Conservation (phyloP, 2,329 filamentous ascomycete species). For the Esteya vermicola region DNA sequence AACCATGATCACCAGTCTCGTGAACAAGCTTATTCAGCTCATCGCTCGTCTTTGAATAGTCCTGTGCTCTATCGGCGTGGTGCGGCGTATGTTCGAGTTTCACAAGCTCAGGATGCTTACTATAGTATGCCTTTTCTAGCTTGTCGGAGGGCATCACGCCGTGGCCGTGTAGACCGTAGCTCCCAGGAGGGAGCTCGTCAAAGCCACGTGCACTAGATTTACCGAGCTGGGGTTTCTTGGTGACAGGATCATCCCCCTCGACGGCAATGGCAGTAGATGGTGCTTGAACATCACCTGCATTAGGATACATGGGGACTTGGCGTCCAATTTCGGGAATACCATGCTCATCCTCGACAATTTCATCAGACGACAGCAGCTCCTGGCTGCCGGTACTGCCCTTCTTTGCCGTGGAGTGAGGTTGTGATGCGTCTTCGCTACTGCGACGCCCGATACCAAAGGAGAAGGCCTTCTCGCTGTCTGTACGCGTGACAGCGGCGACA, state of each 20-base stretch:
- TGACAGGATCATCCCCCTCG: slow-evolving; percentile 17
- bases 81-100: slow-evolving; percentile 56
- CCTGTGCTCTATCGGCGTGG: slow-evolving; percentile 41
- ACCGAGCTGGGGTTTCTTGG: slow-evolving; percentile 47
- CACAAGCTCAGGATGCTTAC: slow-evolving; percentile 73
- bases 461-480: slow-evolving; percentile 76
- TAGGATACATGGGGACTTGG: slow-evolving; percentile 84
- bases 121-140: slow-evolving; percentile 83
- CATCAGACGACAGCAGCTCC: slow-evolving; percentile 26
- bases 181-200: slow-evolving; percentile 61
- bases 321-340: slow-evolving; percentile 88
- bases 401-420: slow-evolving; percentile 42
- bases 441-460: slow-evolving; percentile 70
- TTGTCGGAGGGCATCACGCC: slow-evolving; percentile 62
- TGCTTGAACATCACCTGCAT: slow-evolving; percentile 90
- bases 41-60: slow-evolving; percentile 78
- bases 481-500: slow-evolving; percentile 74
- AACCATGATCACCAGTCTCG: slow-evolving; percentile 45
- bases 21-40: slow-evolving; percentile 84
- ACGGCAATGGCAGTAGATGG: slow-evolving; percentile 59
- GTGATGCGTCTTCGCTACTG: slow-evolving; percentile 34
- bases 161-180: slow-evolving; percentile 86
- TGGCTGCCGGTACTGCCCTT: slow-evolving; percentile 43
- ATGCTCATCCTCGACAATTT: slow-evolving; percentile 56
- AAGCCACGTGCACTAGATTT: slow-evolving; percentile 61